phyloP scores from a whole-genome alignment of 2,329 filamentous ascomycete species.

The Graphiopsis chlorocephala region DNA sequence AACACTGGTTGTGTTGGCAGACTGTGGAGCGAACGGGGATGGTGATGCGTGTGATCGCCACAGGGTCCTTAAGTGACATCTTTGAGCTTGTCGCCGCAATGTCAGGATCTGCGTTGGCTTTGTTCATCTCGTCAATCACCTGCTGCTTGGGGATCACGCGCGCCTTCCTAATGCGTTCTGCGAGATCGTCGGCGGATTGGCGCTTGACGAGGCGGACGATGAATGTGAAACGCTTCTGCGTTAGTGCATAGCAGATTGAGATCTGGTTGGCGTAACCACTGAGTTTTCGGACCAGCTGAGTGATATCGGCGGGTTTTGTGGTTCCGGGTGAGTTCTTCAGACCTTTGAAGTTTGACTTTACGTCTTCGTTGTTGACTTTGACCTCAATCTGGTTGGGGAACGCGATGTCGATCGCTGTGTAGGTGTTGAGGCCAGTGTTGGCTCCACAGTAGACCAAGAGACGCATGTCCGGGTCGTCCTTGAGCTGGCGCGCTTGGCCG shows the following conservation, averaged over 20 bases:
- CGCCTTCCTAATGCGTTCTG: constrained; percentile 61
- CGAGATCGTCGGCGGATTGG: constrained; percentile 68
- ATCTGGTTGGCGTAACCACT: constrained; percentile 72
- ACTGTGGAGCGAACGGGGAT: constrained; percentile 74
- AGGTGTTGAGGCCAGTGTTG: constrained; percentile 50
- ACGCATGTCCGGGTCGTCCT: constrained; percentile 60
- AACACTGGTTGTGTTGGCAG: constrained; percentile 91
- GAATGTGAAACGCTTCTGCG: constrained; percentile 65
- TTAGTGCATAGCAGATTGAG: constrained; percentile 87
- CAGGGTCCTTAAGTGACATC: constrained; percentile 86
- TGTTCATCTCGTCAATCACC: constrained; percentile 76
- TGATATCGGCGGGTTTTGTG: constrained; percentile 90
- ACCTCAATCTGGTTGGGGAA: constrained; percentile 94
- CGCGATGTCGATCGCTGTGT: constrained; percentile 65
- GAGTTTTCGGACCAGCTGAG: constrained; percentile 67
- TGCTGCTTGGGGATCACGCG: constrained; percentile 75
- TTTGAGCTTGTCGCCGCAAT: constrained; percentile 85
- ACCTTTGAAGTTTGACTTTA: constrained; percentile 90
- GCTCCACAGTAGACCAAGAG: constrained; percentile 82
- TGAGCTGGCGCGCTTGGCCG: constrained; percentile 54
- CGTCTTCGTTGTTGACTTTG: constrained; percentile 80
- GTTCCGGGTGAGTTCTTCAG: constrained; percentile 95
- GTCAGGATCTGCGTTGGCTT: constrained; percentile 75
- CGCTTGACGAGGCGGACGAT: constrained; percentile 73
- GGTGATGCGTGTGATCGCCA: constrained; percentile 79